Percentiles rank a stretch among this genome's conserved stretches.
Conservation (phyloP, 345 rosid species). For the Geranium brycei region DNA sequence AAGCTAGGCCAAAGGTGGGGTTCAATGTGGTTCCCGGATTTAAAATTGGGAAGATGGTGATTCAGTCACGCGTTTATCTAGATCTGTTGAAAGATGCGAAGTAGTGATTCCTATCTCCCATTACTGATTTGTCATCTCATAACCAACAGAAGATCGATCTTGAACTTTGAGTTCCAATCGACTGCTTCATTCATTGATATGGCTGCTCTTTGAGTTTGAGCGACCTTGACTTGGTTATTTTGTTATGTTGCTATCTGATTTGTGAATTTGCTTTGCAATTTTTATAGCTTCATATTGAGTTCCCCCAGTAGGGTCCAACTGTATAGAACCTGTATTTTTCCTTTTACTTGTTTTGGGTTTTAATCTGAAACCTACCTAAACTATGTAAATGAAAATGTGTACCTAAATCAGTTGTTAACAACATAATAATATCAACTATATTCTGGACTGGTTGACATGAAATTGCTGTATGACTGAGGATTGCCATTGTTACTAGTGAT, state of each 20-base stretch:
- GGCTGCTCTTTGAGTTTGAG: too few species aligned
- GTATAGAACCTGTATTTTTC: neutral
- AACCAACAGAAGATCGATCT: too few species aligned
- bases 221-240: too few species aligned
- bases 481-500: neutral
- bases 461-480: neutral
- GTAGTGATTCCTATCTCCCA: slow-evolving; percentile 11
- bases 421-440: too few species aligned
- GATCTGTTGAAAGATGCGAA: slow-evolving; percentile 33
- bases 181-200: too few species aligned
- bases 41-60: slow-evolving; percentile 54
- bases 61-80: slow-evolving; percentile 73
- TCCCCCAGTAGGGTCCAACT: neutral
- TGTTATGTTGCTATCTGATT: neutral
- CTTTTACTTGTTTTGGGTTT: neutral
- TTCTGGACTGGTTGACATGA: too few species aligned
- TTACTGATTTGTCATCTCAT: too few species aligned
- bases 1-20: slow-evolving; percentile 48
- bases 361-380: neutral
- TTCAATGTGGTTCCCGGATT: slow-evolving; percentile 93
- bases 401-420: neutral
- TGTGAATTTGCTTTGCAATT: neutral
- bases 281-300: neutral
- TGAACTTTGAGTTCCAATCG: neutral
- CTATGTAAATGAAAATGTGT: neutral